phyloP scores from a whole-genome alignment of 176 grass and related monocot genomes.

The Olyra latifolia region DNA sequence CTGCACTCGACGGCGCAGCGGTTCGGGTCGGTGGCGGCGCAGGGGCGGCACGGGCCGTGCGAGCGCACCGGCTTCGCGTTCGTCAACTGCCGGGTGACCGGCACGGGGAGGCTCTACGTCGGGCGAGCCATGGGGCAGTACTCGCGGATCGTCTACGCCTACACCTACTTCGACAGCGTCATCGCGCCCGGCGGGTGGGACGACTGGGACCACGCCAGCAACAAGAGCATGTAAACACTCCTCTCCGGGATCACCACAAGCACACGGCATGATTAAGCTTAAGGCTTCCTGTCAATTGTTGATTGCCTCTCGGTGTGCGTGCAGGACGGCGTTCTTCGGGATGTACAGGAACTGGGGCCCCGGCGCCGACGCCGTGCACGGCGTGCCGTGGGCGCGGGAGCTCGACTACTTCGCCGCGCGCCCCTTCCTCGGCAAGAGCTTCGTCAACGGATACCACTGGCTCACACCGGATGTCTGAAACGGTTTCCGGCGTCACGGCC shows the following conservation, averaged over 20 bases:
- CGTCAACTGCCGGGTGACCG: constrained; percentile 87
- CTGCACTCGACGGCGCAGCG: constrained; percentile 75
- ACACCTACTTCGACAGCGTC: constrained; percentile 93
- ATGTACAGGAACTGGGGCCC: constrained; percentile 87
- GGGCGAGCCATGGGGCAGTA: constrained; percentile 98
- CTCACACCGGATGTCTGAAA: constrained; percentile 69
- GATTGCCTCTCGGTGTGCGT: too few species aligned
- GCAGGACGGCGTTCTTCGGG: constrained; percentile 90
- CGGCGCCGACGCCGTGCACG: constrained; percentile 68
- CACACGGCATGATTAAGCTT: too few species aligned
- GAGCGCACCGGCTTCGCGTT: constrained; percentile 90
- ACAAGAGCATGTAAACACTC: constrained; percentile 78
- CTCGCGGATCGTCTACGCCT: constrained; percentile 92
- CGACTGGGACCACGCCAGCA: constrained; percentile 92
- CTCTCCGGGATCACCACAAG: not conserved
- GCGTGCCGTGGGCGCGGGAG: constrained; percentile 85
- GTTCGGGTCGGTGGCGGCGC: constrained; percentile 79
- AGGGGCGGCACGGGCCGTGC: constrained; percentile 69
- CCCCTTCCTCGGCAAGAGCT: constrained; percentile 85
- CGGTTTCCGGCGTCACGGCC: not conserved
- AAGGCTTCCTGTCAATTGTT: too few species aligned
- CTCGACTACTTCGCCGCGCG: constrained; percentile 78
- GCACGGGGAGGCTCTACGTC: constrained; percentile 72
- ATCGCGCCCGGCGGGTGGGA: constrained; percentile 91
- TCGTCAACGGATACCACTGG: constrained; percentile 97